phyloP scores from a whole-genome alignment of 192 early-diverging fungal species.

The Gonapodya prolifera region DNA sequence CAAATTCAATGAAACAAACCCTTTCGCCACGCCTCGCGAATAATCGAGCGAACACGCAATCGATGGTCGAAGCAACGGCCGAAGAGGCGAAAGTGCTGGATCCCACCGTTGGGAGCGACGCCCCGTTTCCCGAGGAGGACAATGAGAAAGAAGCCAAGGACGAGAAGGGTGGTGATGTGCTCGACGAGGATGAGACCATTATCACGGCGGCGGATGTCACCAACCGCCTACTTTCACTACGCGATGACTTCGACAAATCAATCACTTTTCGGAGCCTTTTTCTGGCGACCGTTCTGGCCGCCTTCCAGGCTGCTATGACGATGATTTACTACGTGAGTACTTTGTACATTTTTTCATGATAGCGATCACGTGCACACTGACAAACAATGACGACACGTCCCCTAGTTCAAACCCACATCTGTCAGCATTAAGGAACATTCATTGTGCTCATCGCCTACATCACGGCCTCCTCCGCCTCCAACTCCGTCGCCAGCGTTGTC shows the following conservation, averaged over 20 bases:
- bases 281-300: neutral
- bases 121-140: neutral
- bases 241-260: neutral
- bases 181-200: neutral
- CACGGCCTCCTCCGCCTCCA: constrained; percentile 27
- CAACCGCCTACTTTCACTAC: neutral
- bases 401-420: neutral
- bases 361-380: neutral
- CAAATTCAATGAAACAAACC: too few species aligned
- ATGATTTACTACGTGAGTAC: neutral
- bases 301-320: neutral
- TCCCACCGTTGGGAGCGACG: neutral
- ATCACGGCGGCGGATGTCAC: neutral
- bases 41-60: too few species aligned
- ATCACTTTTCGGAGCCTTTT: neutral
- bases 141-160: too few species aligned
- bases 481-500: constrained; percentile 20
- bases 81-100: neutral
- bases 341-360: too few species aligned
- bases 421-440: neutral
- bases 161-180: neutral
- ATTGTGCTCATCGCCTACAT: constrained; percentile 9
- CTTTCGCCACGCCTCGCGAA: too few species aligned
- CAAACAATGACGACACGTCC: neutral
- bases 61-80: too few species aligned